phyloP scores from a whole-genome alignment of 345 rosid genomes.

The Abelmoschus esculentus region DNA sequence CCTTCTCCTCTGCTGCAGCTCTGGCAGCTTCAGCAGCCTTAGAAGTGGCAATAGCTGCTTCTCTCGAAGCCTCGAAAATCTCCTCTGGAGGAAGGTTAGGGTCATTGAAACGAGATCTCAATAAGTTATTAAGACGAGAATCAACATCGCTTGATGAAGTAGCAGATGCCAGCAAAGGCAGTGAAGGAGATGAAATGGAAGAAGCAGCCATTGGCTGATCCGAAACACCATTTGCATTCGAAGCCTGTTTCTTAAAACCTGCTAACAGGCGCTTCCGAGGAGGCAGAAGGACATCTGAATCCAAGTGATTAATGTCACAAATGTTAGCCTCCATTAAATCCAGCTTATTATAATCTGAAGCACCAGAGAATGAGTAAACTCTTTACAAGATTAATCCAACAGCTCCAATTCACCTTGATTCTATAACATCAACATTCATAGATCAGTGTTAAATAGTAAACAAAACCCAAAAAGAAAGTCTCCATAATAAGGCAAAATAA shows the following conservation, averaged over 20 bases:
- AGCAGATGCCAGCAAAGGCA: constrained; percentile 22
- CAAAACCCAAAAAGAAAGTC: constrained; percentile 12
- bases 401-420: constrained; percentile 18
- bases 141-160: constrained; percentile 42
- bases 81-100: constrained; percentile 50
- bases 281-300: constrained; percentile 74
- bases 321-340: constrained; percentile 54
- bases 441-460: constrained; percentile 11
- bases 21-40: constrained; percentile 65
- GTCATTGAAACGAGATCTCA: constrained; percentile 33
- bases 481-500: not conserved
- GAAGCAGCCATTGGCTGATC: constrained; percentile 24
- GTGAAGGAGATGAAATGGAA: constrained; percentile 29
- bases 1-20: constrained; percentile 75
- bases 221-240: constrained; percentile 30
- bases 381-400: constrained; percentile 12
- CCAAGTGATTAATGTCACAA: constrained; percentile 65
- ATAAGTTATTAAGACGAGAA: constrained; percentile 40
- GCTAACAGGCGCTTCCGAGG: constrained; percentile 94
- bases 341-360: constrained; percentile 13
- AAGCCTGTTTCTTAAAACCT: constrained; percentile 78
- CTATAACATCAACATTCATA: constrained; percentile 14
- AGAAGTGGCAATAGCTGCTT: constrained; percentile 44
- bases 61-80: constrained; percentile 54
- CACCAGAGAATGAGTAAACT: not conserved